Evolutionary conservation across 23 red algal genomes (phyloP), one percentile per base, ranked within the genome.

Genomic region (Gracilaria vermiculophylla): DNA sequence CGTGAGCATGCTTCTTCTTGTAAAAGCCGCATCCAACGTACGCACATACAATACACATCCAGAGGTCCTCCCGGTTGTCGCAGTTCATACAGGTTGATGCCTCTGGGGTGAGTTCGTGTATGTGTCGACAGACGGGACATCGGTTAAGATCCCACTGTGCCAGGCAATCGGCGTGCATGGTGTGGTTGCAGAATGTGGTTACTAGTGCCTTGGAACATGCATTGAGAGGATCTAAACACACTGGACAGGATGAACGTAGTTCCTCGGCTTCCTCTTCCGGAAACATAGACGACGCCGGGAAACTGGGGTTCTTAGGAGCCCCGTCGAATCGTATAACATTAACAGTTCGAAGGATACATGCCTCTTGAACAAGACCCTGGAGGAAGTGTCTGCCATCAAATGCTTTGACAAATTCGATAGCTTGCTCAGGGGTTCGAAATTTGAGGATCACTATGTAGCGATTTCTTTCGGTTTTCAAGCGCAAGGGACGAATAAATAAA

Each of bases 11-110:
- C 43, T 89, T 85, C 65, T 93, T 90, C 55, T 84, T 83, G 67
- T 93, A 86, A n/a, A 91, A 65, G 51, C 95, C 95, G 57, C 95
- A 97, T 29, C 95, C 95, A 13, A 94, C 90, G 61, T 94, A 85
- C 16, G 76, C 95, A 73, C 95, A 97, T 25, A 97, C 77, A 16
- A 97, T 49, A 56, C 90, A 97, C 91, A 97, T 94, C 95, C 95
- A 97, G 40, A 97, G 81, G 14, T 80, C 82, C 35, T 94, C 76
- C 51, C 72, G 83, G 43, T 86, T 41, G 15, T 81, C 58, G 66
- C 95, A 97, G 56, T 58, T 72, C 86, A 93, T 93, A 55, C 95
- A 97, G 20, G 82, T 77, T 35, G 76, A 74, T 21, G 94, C 83
- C 41, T 96, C 94, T 12, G 92, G 92, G 11, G 76, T 94, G 5